Conservation (phyloP, 306 rosid species). For the Oxytropis ochrocephala region DNA sequence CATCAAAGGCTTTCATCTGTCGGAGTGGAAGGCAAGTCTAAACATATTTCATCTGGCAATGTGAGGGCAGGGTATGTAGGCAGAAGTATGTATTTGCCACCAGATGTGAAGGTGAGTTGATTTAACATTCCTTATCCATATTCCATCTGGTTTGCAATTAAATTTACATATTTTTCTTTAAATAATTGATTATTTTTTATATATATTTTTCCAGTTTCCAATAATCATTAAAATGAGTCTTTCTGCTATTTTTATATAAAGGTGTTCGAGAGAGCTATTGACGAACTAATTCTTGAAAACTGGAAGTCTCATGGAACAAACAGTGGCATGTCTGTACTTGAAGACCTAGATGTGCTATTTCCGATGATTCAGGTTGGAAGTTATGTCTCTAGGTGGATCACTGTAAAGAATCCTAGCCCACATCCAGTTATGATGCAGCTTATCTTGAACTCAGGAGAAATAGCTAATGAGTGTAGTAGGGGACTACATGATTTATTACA, state of each 20-base stretch:
- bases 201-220: background rate
- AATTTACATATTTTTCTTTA: background rate
- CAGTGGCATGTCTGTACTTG: conserved; percentile 60
- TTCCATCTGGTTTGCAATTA: background rate
- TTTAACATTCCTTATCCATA: background rate
- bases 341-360: conserved; percentile 61
- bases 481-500: conserved; percentile 45
- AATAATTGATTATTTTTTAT: background rate
- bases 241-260: conserved; percentile 29
- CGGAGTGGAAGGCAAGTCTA: conserved; percentile 37
- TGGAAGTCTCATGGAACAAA: conserved; percentile 73
- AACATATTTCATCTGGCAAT: conserved; percentile 30
- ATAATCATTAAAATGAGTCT: conserved; percentile 15
- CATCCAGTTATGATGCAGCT: conserved; percentile 83
- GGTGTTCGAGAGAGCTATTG: conserved; percentile 44
- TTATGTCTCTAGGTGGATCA: conserved; percentile 64
- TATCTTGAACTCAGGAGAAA: conserved; percentile 74
- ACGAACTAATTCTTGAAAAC: conserved; percentile 74
- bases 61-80: conserved; percentile 28
- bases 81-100: conserved; percentile 27
- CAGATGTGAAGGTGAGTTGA: conserved; percentile 43
- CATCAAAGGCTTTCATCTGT: conserved; percentile 38
- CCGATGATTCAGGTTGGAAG: conserved; percentile 76
- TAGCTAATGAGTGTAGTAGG: conserved; percentile 62
- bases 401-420: conserved; percentile 75